Conservation (phyloP, 805 yeast species). For the Ogataea chonburiensis region DNA sequence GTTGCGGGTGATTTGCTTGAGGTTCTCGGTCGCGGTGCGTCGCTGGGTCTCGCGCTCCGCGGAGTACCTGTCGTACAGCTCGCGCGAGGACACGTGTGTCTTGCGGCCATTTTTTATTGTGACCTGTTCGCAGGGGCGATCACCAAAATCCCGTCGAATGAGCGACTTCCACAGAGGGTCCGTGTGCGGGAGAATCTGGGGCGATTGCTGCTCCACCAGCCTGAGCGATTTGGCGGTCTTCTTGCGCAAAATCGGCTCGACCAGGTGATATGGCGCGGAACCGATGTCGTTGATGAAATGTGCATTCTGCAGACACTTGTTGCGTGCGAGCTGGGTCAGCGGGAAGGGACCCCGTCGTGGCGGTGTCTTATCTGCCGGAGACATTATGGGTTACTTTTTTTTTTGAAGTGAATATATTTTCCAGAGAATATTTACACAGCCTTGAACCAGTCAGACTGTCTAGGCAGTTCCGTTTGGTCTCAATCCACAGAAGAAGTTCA, state of each 20-base stretch:
- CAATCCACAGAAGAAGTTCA: slow-evolving; percentile 61
- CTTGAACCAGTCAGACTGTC: slow-evolving; percentile 7
- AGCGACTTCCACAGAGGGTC: slow-evolving; percentile 48
- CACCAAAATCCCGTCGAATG: slow-evolving; percentile 47
- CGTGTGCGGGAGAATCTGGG: slow-evolving; percentile 40
- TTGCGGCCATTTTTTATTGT: slow-evolving; percentile 20
- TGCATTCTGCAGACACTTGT: slow-evolving; percentile 33
- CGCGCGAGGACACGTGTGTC: slow-evolving; percentile 35
- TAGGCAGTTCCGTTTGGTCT: slow-evolving; percentile 45
- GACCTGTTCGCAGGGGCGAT: slow-evolving; percentile 36
- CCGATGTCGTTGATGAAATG: slow-evolving; percentile 36
- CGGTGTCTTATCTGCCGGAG: slow-evolving; percentile 18
- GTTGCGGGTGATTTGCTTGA: slow-evolving; percentile 41
- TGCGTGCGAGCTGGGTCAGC: slow-evolving; percentile 27
- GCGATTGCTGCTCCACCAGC: slow-evolving; percentile 41
- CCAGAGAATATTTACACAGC: slow-evolving; percentile 6
- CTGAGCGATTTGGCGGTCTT: slow-evolving; percentile 46
- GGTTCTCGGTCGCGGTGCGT: slow-evolving; percentile 43
- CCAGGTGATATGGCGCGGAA: slow-evolving; percentile 41
- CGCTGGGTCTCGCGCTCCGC: slow-evolving; percentile 44
- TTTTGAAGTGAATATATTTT: slow-evolving; percentile 8
- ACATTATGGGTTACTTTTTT: slow-evolving; percentile 1
- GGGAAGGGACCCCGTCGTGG: slow-evolving; percentile 26
- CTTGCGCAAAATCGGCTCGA: slow-evolving; percentile 45
- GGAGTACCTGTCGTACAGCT: slow-evolving; percentile 39